phyloP scores from a whole-genome alignment of 2,329 filamentous ascomycete species.

The Trichoderma polysporum region DNA sequence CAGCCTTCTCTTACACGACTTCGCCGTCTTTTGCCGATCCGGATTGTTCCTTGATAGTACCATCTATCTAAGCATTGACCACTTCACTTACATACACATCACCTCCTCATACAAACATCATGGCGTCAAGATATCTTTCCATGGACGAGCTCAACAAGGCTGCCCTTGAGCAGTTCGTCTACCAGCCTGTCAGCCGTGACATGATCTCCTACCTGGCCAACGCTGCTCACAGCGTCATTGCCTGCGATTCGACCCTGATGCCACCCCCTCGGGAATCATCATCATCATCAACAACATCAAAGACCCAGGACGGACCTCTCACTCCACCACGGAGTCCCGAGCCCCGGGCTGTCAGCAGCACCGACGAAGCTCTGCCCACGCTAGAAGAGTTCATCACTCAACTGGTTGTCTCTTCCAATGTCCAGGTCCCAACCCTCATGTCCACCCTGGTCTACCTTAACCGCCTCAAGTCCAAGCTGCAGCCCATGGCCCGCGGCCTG shows the following conservation, averaged over 20 bases:
- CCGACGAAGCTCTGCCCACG: slow-evolving; percentile 65
- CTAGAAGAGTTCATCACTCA: slow-evolving; percentile 90
- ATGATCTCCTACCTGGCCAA: slow-evolving; percentile 78
- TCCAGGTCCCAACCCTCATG: slow-evolving; percentile 97
- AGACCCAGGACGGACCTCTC: slow-evolving; percentile 40
- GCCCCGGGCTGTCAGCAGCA: slow-evolving; percentile 47
- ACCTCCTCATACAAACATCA: slow-evolving; percentile 30
- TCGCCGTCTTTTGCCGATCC: background rate
- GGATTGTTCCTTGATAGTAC: background rate
- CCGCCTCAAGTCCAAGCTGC: slow-evolving; percentile 78
- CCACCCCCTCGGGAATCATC: slow-evolving; percentile 38
- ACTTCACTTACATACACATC: background rate
- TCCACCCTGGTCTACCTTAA: slow-evolving; percentile 91
- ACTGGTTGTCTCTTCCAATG: slow-evolving; percentile 87
- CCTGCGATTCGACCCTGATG: slow-evolving; percentile 67
- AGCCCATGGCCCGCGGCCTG: slow-evolving; percentile 93
- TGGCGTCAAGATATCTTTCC: slow-evolving; percentile 50
- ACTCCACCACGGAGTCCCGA: slow-evolving; percentile 53
- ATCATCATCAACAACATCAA: slow-evolving; percentile 23
- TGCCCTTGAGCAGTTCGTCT: slow-evolving; percentile 79
- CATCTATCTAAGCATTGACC: background rate
- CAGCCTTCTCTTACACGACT: background rate
- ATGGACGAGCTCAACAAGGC: slow-evolving; percentile 64
- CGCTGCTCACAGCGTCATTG: slow-evolving; percentile 75
- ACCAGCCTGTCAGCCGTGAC: slow-evolving; percentile 68